Base-by-base conservation (phyloP, 164 flowering plant genomes). In the Kingdonia uniflora region DNA sequence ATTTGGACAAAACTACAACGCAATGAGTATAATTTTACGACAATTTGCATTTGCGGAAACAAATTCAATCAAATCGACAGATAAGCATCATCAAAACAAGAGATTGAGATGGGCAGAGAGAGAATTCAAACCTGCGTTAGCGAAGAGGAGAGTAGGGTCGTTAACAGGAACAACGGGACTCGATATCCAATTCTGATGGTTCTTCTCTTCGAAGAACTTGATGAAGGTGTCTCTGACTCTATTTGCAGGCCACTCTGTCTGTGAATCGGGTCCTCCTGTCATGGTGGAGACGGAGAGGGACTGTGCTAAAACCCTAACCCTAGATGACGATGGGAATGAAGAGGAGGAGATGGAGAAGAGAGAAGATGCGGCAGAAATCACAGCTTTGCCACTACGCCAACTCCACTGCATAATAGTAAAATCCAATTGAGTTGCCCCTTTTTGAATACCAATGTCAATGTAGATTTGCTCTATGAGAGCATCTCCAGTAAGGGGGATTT, bases 131-230 rank as follows among this genome's bases (percentile, higher is more conserved):
- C 98, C 97, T 14, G 96, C 95, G 67, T 94, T 94, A 5, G 95
- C 95, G 51, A 94, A 94, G 52, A 92, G 90, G 14, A 92, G 85
- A 48, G 99, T 94, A 13, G 99, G 96, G 33, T 88, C 96, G 51
- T 86, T 84, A 55, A 56, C 60, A 11, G 95, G 99, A 24, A 92
- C 95, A 16, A 88, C 97, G 10, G 92, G 90, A 58, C 99, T 94
- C 2, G 99, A 94, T 35, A 53, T 71, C 91, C 95, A 88, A 39
- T 74, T 42, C 3, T 66, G 70, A 44, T 94, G 99, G 11, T 38
- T 49, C 66, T 81, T 88, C n/a, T 42, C 79, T 49, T 81, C 72
- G 56, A 86, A 88, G 73, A 77, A 94, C n/a, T 47, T 57, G 51
- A 89, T 16, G 62, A 81, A 94, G 7, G 95, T 86, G 19, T 85